phyloP scores from a whole-genome alignment of 225 moss, liverwort and hornwort genomes.

The Takakia lepidozioides region DNA sequence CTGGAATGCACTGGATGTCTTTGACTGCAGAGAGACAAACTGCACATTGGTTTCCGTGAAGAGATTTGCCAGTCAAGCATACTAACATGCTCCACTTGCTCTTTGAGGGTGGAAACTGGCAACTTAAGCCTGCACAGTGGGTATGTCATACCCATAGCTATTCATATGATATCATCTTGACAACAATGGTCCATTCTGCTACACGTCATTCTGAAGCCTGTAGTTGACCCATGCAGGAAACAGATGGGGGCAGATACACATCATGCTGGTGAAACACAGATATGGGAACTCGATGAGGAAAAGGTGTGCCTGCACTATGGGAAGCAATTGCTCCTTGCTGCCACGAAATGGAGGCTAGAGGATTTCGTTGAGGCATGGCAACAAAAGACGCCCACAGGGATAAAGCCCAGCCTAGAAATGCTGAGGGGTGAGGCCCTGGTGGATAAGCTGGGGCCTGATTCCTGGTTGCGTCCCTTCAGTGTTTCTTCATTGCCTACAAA shows the following conservation, averaged over 20 bases:
- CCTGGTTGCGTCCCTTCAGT: conserved; percentile 71
- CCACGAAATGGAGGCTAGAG: conserved; percentile 45
- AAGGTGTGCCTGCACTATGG: conserved; percentile 75
- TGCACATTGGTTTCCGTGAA: too few species aligned
- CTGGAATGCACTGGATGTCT: too few species aligned
- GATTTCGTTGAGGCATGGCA: conserved; percentile 69
- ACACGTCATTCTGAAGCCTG: too few species aligned
- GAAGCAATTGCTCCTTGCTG: conserved; percentile 43
- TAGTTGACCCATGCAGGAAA: too few species aligned
- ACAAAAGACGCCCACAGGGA: conserved; percentile 37
- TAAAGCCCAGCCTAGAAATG: conserved; percentile 62
- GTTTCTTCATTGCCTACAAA: conserved; percentile 59
- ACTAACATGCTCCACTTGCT: too few species aligned
- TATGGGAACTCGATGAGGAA: conserved; percentile 68
- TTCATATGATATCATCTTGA: too few species aligned
- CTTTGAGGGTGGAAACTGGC: too few species aligned
- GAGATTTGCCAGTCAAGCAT: too few species aligned
- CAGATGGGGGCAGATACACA: conserved; percentile 14
- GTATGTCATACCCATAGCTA: too few species aligned
- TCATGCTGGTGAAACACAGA: conserved; percentile 7
- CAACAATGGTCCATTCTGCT: too few species aligned
- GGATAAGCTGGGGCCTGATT: conserved; percentile 61
- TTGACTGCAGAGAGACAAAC: too few species aligned
- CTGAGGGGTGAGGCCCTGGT: conserved; percentile 70
- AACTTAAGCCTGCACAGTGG: too few species aligned